Base-by-base conservation (phyloP, 1,284 basidiomycete species). In the Mrakiaceae sp. region DNA sequence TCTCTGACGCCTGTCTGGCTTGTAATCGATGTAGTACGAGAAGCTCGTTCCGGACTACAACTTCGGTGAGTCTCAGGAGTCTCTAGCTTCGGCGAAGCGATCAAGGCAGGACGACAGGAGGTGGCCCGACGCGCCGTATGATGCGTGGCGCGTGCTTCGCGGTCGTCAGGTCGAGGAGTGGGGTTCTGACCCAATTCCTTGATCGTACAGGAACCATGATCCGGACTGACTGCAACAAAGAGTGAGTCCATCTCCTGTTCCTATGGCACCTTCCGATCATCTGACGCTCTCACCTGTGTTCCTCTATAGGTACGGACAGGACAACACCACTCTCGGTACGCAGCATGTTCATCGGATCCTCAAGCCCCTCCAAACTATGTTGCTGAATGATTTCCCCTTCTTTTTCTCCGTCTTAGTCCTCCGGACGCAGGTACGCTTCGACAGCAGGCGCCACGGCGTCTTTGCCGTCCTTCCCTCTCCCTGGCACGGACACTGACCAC, bases 271-370 rank as follows among this genome's bases (percentile, higher is more conserved):
- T 27, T 27, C 27, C 27, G 27, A 27, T 27, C 1, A 27, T 27
- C 27, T 27, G 27, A 27, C 27, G 27, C 27, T 2, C 27, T 27
- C 27, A 27, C 2, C 27, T 27, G 27, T 27, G 27, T 27, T 27
- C 27, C 27, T 27, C 27, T 27, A 27, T 27, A 27, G 27, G 27
- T 99, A 98, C 77, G 86, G 84, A 9, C 88, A 98, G 79, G 83
- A 80, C 62, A 98, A 98, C 79, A 90, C 91, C 11, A 95, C 97
- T 68, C 95, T 99, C 73, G 91, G 94, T 88, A 75, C 69, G 81
- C 43, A 1, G 16, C 27, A 6, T 39, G 43, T 5, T 50, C 11
- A 53, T n/a, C 73, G 12, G n/a, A 16, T 1, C n/a, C 39, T 12
- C 49, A 48, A n/a, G 3, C 8, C 39, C 11, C 48, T 56, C 1